phyloP scores from a whole-genome alignment of 2,329 filamentous ascomycete genomes.

The Talaromyces atroroseus region DNA sequence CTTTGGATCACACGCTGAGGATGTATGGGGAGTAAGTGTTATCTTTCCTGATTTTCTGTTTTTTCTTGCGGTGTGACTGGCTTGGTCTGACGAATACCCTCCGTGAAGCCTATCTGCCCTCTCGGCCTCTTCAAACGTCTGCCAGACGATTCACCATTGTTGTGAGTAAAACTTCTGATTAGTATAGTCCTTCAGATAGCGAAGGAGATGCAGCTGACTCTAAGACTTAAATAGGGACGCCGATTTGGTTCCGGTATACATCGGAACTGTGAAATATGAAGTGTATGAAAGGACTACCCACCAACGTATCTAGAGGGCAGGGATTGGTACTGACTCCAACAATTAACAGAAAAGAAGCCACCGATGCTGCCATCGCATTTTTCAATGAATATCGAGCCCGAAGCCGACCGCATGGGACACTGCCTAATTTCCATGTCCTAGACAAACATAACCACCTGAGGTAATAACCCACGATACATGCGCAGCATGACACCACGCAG shows the following conservation, averaged over 20 bases:
- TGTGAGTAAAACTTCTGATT: too few relatives aligned
- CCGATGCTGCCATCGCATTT: not conserved
- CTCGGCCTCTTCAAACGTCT: too few relatives aligned
- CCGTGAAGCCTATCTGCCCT: not conserved
- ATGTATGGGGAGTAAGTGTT: not conserved
- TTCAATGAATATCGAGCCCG: not conserved
- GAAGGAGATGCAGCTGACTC: too few relatives aligned
- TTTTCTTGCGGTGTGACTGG: too few relatives aligned
- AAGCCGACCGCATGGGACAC: not conserved
- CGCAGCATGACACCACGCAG: too few relatives aligned
- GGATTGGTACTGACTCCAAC: not conserved
- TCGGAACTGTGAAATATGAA: not conserved
- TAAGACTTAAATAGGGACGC: too few relatives aligned
- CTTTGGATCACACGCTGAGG: not conserved
- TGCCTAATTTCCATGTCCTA: not conserved
- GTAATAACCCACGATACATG: not conserved
- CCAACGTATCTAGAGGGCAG: not conserved
- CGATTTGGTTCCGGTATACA: not conserved
- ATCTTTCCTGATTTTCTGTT: too few relatives aligned
- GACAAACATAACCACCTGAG: not conserved
- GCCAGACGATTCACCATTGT: too few relatives aligned
- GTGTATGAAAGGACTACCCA: not conserved
- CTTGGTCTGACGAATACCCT: not conserved
- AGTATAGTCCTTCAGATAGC: too few relatives aligned
- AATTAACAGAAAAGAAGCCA: not conserved